Percentiles rank a stretch among this genome's conserved stretches.
phyloP scores from a whole-genome alignment of 1,139 yeast species.

The Kodamaea suecica region DNA sequence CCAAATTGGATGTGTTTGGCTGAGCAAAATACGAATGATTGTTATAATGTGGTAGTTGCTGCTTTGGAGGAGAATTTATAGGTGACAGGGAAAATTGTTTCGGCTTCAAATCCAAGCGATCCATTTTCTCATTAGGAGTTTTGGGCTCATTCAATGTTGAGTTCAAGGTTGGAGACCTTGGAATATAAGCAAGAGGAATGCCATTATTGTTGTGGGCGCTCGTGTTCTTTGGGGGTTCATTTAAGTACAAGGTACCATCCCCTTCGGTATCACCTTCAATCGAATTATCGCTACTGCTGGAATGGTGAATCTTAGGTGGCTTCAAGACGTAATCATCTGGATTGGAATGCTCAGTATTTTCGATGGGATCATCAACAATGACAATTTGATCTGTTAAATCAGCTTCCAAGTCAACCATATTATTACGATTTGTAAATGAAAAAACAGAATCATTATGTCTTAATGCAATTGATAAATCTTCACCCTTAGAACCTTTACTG shows the following conservation, averaged over 20 bases:
- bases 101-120: conserved; percentile 2
- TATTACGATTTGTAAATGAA: conserved; percentile 22
- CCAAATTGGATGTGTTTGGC: conserved; percentile 3
- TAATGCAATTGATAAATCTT: conserved; percentile 32
- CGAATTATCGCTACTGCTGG: conserved; percentile 12
- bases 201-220: conserved; percentile 1
- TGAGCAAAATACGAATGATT: background rate
- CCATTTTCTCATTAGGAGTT: conserved; percentile 6
- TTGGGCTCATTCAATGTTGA: conserved; percentile 5
- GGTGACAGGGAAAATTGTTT: background rate
- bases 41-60: background rate
- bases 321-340: conserved; percentile 12
- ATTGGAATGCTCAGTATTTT: conserved; percentile 1
- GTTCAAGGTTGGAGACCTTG: conserved; percentile 3
- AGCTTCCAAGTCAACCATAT: conserved; percentile 1
- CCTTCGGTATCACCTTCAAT: background rate
- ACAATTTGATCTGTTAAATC: conserved; percentile 1
- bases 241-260: conserved; percentile 2
- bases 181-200: conserved; percentile 3
- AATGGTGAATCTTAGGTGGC: conserved; percentile 24
- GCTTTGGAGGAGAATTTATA: conserved; percentile 1
- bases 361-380: background rate
- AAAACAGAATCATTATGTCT: conserved; percentile 46
- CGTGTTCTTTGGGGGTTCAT: conserved; percentile 1
- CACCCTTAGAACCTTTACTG: conserved; percentile 12